A percentile compares a stretch with the other conserved stretches of the same genome.
These are phyloP conservation scores for Monilinia polystroma DNA, from an alignment of 2,329 filamentous ascomycete species.

Conservation along the genomic window DNA sequence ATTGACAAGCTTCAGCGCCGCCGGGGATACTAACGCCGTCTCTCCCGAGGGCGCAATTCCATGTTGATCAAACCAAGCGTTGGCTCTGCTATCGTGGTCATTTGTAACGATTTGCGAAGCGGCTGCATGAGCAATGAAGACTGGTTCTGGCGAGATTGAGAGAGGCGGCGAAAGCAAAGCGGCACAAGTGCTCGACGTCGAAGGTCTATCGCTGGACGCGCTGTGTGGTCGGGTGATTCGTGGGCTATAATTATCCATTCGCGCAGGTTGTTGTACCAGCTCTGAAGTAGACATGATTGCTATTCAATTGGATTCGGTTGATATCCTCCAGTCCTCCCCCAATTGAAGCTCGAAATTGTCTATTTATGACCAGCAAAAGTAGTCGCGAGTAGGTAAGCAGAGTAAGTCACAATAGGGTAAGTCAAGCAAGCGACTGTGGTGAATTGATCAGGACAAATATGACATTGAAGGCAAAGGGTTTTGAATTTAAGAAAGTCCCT, in stretches of 20 bases:
- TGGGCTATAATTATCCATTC: slow-evolving; percentile 20
- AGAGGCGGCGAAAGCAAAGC: slow-evolving; percentile 65
- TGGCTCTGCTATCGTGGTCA: slow-evolving; percentile 74
- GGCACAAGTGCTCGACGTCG: slow-evolving; percentile 52
- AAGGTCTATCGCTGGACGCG: slow-evolving; percentile 70
- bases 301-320: neutral
- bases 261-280: slow-evolving; percentile 2
- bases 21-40: slow-evolving; percentile 68
- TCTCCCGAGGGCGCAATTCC: slow-evolving; percentile 64
- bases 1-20: slow-evolving; percentile 78
- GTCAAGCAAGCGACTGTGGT: slow-evolving; percentile 1
- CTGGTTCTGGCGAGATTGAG: slow-evolving; percentile 71
- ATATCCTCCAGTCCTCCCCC: neutral
- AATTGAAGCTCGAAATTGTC: slow-evolving; percentile 1
- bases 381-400: neutral
- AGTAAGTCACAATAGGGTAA: neutral
- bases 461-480: slow-evolving; percentile 8
- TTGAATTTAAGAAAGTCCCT: neutral
- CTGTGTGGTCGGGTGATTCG: slow-evolving; percentile 48
- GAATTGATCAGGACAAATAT: slow-evolving; percentile 1
- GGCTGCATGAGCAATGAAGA: slow-evolving; percentile 83
- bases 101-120: slow-evolving; percentile 91
- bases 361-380: slow-evolving; percentile 17
- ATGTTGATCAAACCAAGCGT: slow-evolving; percentile 67
- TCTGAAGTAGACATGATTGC: slow-evolving; percentile 14